A percentile compares a stretch with the other conserved stretches of the same genome.
These are phyloP conservation scores for Candida sp. DNA, from an alignment of 1,139 yeast genomes.

Conservation along the genomic window DNA sequence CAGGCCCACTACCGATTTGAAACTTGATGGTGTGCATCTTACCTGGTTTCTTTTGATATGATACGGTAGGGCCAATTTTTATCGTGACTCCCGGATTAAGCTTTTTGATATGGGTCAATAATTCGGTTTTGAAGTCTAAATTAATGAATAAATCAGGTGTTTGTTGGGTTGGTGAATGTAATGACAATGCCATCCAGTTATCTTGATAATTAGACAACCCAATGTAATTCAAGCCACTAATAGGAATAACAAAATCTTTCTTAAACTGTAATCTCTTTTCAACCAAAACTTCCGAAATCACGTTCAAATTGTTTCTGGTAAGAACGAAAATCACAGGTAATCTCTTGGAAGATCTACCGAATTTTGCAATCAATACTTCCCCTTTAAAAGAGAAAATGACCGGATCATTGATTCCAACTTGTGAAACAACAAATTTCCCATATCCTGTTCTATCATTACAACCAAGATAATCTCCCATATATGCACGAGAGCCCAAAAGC, in stretches of 20 bases:
- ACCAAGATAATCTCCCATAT: constrained; percentile 88
- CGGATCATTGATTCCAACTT: constrained; percentile 65
- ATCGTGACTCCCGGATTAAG: constrained; percentile 58
- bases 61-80: constrained; percentile 68
- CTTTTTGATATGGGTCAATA: constrained; percentile 71
- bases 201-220: constrained; percentile 79
- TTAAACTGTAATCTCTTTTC: constrained; percentile 70
- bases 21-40: constrained; percentile 73
- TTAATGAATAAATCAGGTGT: constrained; percentile 80
- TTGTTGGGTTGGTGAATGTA: constrained; percentile 46
- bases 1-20: constrained; percentile 52
- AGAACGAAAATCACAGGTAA: constrained; percentile 70
- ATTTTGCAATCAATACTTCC: constrained; percentile 76
- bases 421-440: constrained; percentile 66
- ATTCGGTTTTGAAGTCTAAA: constrained; percentile 85
- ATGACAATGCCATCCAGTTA: constrained; percentile 85
- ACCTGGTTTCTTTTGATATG: constrained; percentile 90
- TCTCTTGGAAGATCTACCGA: constrained; percentile 89
- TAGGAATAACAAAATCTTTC: constrained; percentile 62
- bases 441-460: constrained; percentile 71
- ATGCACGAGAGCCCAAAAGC: constrained; percentile 86
- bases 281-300: constrained; percentile 68
- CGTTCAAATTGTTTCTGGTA: constrained; percentile 58
- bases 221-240: constrained; percentile 58
- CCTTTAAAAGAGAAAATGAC: constrained; percentile 83